Percentiles rank a stretch among this genome's conserved stretches.
phyloP scores from a whole-genome alignment of 306 rosid genomes.

The Dryas alaskensis region DNA sequence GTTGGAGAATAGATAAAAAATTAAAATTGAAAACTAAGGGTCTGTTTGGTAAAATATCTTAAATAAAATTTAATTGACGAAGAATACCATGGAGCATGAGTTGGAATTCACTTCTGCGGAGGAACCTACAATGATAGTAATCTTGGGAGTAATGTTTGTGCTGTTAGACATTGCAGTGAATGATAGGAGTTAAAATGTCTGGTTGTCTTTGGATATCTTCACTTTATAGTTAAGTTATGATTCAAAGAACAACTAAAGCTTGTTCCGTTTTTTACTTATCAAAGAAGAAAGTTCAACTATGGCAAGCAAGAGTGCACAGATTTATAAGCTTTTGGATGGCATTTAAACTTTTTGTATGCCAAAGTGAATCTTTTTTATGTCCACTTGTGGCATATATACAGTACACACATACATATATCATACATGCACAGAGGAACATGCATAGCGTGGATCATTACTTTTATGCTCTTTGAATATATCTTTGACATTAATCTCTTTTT shows the following conservation, averaged over 20 bases:
- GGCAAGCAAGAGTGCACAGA: background rate
- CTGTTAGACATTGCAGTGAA: background rate
- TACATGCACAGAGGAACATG: background rate
- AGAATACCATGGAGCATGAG: background rate
- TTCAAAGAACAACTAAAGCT: background rate
- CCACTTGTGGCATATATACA: background rate
- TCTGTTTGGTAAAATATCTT: background rate
- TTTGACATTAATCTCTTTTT: constrained; percentile 15
- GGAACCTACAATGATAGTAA: background rate
- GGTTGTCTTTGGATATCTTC: background rate
- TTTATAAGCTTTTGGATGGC: background rate
- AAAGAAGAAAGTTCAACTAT: background rate
- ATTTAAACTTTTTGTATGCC: background rate
- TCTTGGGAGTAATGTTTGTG: background rate
- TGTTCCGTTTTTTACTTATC: background rate
- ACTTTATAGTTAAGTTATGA: background rate
- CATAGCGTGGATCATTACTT: background rate
- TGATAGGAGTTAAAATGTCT: background rate
- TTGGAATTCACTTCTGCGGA: background rate
- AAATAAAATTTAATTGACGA: background rate
- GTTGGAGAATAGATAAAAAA: too few relatives aligned
- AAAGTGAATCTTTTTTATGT: background rate
- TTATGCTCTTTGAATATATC: background rate
- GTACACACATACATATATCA: background rate
- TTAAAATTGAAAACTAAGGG: too few relatives aligned